These are phyloP conservation scores for Rauvolfia tetraphylla DNA, from an alignment of 257 asterid genomes.

Conservation along the genomic window DNA sequence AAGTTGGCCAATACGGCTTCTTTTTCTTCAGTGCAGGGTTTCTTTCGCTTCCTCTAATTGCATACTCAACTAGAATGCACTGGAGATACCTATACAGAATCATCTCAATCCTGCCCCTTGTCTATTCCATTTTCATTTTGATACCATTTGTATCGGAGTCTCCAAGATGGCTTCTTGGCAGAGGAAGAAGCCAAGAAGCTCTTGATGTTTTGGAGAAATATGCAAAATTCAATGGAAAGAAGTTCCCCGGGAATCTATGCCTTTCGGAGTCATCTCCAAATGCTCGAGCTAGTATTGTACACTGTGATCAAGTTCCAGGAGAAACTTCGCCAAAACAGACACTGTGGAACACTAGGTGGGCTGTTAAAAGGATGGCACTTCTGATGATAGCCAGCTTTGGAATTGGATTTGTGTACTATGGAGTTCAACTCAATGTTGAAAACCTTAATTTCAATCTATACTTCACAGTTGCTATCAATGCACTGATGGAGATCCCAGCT, in stretches of 20 bases:
- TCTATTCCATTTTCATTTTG: conserved; percentile 41
- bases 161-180: conserved; percentile 56
- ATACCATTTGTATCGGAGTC: conserved; percentile 56
- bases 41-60: conserved; percentile 53
- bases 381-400: conserved; percentile 57
- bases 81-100: conserved; percentile 54
- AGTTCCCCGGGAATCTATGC: conserved; percentile 13
- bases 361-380: conserved; percentile 44
- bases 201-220: conserved; percentile 42
- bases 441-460: conserved; percentile 53
- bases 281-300: background rate
- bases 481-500: conserved; percentile 63
- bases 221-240: conserved; percentile 50
- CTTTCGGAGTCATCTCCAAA: background rate
- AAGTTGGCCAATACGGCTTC: conserved; percentile 55
- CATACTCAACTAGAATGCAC: conserved; percentile 46
- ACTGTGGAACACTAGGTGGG: conserved; percentile 28
- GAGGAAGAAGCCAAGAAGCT: conserved; percentile 57
- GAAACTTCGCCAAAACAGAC: background rate
- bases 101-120: conserved; percentile 13
- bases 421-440: conserved; percentile 57
- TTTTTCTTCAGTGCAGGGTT: conserved; percentile 60
- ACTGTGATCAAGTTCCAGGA: too few relatives aligned
- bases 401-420: conserved; percentile 50
- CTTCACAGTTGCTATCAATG: conserved; percentile 47